Evolutionary conservation across 2,329 filamentous ascomycete genomes (phyloP), one percentile per base, ranked within the genome.

Genomic region (Zopfia rhizophila): DNA sequence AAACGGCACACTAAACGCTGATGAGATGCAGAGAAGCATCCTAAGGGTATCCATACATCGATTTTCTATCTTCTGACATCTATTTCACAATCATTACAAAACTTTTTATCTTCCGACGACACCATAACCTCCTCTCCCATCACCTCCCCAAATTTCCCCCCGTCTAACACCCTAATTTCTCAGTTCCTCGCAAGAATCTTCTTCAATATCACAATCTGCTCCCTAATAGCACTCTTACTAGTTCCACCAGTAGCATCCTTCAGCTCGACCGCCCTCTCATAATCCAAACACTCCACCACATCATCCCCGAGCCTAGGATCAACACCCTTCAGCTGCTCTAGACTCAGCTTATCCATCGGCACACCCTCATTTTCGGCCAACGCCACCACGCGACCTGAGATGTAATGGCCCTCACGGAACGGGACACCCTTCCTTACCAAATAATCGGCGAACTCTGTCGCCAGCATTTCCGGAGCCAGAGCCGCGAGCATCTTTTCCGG

Each of bases 391-490:
- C 83, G 82, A 1, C 89, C 88, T 5, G 86, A 86, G 60, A 91
- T 89, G 71, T 91, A 88, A 63, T 92, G 89, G 1, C 88, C 88
- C 75, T 92, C 87, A 21, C 88, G 81, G 79, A 92, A 94, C 8
- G 88, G 89, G 12, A 91, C 85, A 24, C 84, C 85, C 68, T 84
- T 85, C 45, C 80, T 74, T 22, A 86, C 83, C 3, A 87, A 75
- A 63, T 82, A 85, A 62, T 88, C 84, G 16, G 83, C 84, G 10
- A 89, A 76, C 59, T 89, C 85, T 2, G 83, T 85, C 11, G 90
- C 90, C 3, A 96, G 82, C 89, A 96, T 94, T 66, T 90, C 88
- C 7, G 88, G 88, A 6, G 90, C 87, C 8, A 96, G 79, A 0
- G 90, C 87, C 13, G 87, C 88, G 50, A 78, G 75, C 91, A 96